A percentile compares a stretch with the other conserved stretches of the same genome.
phyloP scores from a whole-genome alignment of 164 flowering plant species.

The Nelumbo lutea region DNA sequence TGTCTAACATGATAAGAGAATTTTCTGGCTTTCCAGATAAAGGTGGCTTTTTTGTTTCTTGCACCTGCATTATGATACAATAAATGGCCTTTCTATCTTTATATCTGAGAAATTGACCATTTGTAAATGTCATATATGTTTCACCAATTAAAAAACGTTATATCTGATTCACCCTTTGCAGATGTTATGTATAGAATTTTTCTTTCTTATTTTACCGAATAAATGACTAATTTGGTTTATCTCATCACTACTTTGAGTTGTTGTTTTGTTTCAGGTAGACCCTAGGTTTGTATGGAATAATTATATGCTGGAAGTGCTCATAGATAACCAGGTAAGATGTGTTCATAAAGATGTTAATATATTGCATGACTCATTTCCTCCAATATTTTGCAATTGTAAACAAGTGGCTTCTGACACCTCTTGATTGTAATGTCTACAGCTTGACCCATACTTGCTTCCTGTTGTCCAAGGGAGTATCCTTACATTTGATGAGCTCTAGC shows the following conservation, averaged over 20 bases:
- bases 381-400: background rate
- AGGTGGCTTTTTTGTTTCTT: no score
- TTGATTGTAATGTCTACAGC: slow-evolving; percentile 46
- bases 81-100: no score
- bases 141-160: no score
- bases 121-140: no score
- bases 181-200: no score
- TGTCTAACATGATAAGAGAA: no score
- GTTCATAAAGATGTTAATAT: background rate
- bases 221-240: background rate
- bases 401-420: slow-evolving; percentile 16
- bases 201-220: background rate
- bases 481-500: slow-evolving; percentile 10
- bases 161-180: no score
- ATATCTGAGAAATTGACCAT: no score
- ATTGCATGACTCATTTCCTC: background rate
- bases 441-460: slow-evolving; percentile 90
- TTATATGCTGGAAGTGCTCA: slow-evolving; percentile 85
- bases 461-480: slow-evolving; percentile 98
- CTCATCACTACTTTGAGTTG: slow-evolving; percentile 3
- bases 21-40: no score
- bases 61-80: no score
- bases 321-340: slow-evolving; percentile 73
- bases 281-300: slow-evolving; percentile 96
- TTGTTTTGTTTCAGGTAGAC: slow-evolving; percentile 65